Base-by-base conservation (phyloP, 441 rosid species). In the Hura crepitans region DNA sequence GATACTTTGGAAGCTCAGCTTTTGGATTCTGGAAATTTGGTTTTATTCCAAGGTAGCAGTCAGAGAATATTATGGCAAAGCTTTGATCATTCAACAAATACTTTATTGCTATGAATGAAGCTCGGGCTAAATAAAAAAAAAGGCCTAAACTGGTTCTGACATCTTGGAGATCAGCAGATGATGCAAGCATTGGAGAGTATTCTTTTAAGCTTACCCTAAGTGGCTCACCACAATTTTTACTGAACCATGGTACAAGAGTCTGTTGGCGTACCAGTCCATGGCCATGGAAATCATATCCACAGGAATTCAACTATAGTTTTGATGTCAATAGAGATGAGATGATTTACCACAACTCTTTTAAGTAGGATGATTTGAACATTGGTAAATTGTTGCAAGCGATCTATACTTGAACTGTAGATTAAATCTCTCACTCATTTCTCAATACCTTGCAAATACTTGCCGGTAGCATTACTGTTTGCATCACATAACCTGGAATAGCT, bases 21-120 rank as follows among this genome's bases (percentile, higher is more conserved):
- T 7, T 39, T 80, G 45, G 80, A 84, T 71, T 71, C 77, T 0
- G 81, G 84, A 53, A 83, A 83, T 67, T 57, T 85, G 75, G 51
- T 22, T 47, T 33, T 42, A 50, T 5, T 59, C 2, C 23, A 42
- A 39, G 63, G 22, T 17, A 67, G 17, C 7, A 66, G 39, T 18
- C 11, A 0, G 47, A 50, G 2, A 33, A 9, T 33, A 46, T 18
- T 65, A 0, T 74, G 81, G 78, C 72, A 74, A 43, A 78, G 81
- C 59, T 71, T 78, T 57, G 70, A 78, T 58, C 15, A 74, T 50
- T 75, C 71, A 1, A 51, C 68, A 0, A 27, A 74, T 18, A 66
- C 78, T 0, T 0, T 35, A 1, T 11, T 78, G 6, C 62, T 61
- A 28, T 75, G 73, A 3, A 71, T 74, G 81, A 71, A 27, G 37